Evolutionary conservation across 768 basidiomycete genomes (phyloP).

Genomic region (Amanita subjunquillea): DNA sequence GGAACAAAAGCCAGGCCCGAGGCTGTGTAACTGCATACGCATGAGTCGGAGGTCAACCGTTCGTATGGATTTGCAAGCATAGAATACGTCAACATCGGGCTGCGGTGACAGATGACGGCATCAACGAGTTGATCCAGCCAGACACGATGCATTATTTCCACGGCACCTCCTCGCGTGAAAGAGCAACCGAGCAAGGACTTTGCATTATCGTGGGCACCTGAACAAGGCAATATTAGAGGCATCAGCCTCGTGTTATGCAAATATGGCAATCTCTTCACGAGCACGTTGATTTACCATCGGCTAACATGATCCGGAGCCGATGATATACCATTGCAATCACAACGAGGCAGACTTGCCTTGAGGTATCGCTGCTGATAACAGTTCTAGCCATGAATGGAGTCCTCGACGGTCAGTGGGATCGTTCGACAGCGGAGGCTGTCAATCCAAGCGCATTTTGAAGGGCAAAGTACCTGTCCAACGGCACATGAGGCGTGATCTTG

Average conservation of each 20-base stretch:
- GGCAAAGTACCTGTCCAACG: neutral
- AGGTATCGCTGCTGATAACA: neutral
- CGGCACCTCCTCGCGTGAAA: neutral
- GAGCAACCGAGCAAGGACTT: neutral
- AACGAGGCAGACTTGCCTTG: constrained; percentile 1
- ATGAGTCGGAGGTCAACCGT: neutral
- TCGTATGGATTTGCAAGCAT: too few relatives aligned
- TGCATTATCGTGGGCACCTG: neutral
- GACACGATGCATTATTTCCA: neutral
- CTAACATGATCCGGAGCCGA: neutral
- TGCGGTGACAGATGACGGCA: too few relatives aligned
- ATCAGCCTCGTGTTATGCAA: neutral
- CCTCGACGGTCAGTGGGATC: neutral
- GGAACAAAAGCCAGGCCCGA: neutral
- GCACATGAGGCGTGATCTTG: neutral
- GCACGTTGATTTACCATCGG: neutral
- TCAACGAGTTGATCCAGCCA: too few relatives aligned
- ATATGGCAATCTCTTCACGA: neutral
- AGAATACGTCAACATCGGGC: too few relatives aligned
- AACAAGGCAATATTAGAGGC: neutral
- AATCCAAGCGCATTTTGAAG: neutral
- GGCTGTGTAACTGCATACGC: neutral
- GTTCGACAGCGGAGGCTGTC: neutral
- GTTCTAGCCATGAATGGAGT: neutral
- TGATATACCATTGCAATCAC: neutral